A percentile compares a stretch with the other conserved stretches of the same genome.
phyloP scores from a whole-genome alignment of 2,329 filamentous ascomycete genomes.

The Xylaria sp. region DNA sequence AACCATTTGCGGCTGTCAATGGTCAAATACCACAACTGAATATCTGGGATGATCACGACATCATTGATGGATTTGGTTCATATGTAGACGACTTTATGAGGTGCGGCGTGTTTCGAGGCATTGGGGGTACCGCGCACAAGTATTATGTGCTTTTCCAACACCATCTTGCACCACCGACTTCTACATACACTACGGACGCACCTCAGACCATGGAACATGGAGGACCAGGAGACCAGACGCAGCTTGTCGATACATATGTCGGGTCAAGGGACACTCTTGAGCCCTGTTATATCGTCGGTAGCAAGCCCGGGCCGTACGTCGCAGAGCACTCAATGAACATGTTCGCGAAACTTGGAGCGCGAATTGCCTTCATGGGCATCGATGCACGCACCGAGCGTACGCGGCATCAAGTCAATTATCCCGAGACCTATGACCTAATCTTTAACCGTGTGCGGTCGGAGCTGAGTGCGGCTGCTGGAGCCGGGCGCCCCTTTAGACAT shows the following conservation, averaged over 20 bases:
- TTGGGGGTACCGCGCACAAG: slow-evolving; percentile 94
- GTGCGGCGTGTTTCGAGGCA: slow-evolving; percentile 89
- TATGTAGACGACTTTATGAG: slow-evolving; percentile 96
- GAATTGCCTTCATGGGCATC: slow-evolving; percentile 86
- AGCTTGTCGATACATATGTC: slow-evolving; percentile 81
- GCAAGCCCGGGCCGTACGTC: slow-evolving; percentile 87
- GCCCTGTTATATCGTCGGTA: slow-evolving; percentile 80
- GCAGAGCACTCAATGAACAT: slow-evolving; percentile 87
- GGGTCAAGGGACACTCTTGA: slow-evolving; percentile 62
- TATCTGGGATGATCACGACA: slow-evolving; percentile 98
- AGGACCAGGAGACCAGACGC: slow-evolving; percentile 73
- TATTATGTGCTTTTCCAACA: slow-evolving; percentile 99
- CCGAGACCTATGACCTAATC: slow-evolving; percentile 86
- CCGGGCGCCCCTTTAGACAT: slow-evolving; percentile 84
- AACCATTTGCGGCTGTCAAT: slow-evolving; percentile 86
- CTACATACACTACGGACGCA: slow-evolving; percentile 80
- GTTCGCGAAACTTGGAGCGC: slow-evolving; percentile 83
- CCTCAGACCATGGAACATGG: slow-evolving; percentile 71
- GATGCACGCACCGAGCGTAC: slow-evolving; percentile 96
- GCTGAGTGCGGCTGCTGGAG: slow-evolving; percentile 72
- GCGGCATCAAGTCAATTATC: slow-evolving; percentile 93
- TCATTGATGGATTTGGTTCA: slow-evolving; percentile 92
- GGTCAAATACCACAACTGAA: slow-evolving; percentile 96
- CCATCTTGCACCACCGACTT: slow-evolving; percentile 84
- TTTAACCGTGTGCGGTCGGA: slow-evolving; percentile 81